Evolutionary conservation across 768 basidiomycete species (phyloP), one percentile per base, ranked within the genome.

Genomic region (Strobilomyces confusus): DNA sequence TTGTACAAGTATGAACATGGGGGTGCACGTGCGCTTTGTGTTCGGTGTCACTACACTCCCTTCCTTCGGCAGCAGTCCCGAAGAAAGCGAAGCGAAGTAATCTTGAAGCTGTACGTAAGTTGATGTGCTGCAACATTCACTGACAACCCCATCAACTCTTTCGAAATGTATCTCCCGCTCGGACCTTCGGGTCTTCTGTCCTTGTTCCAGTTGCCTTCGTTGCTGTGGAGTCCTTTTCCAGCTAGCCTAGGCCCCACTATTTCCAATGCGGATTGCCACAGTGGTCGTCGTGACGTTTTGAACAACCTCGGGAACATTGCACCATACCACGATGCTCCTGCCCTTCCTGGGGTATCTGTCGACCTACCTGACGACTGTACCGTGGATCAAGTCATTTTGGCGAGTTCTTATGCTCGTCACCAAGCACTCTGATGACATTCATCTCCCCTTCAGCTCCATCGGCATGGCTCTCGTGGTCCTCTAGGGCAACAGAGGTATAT

Each of bases 391-490:
- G 71, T 75, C 46, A 66, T 73, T 60, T 57, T 74, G 59, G 75
- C 76, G 56, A 49, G 66, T 53, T 41, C 17, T 17, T 12, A 4
- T 15, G 6, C 4, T 5, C 5, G 3, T 25, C 2, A 26, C 26
- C 17, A 38, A 13, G 4, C 20, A 1, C 7, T 13, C 8, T 9
- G 0, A 9, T 23, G 17, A 36, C 37, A 38, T 3, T 53, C 17
- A 15, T 17, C 13, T 29, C 19, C 14, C 37, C 22, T 3, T 12
- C 41, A 77, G 76, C 65, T 77, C 58, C 72, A 72, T 54, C 61
- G 75, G 17, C 76, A 77, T 52, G 76, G 76, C 22, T 70, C 69
- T 49, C 73, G 75, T 37, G 71, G 65, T 56, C 75, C 73, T 14
- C 55, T 54, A 14, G 48, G 33, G 6, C 67, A 68, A 62, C 62